phyloP scores from a whole-genome alignment of 2,329 filamentous ascomycete genomes.

The Colletotrichum sojae region DNA sequence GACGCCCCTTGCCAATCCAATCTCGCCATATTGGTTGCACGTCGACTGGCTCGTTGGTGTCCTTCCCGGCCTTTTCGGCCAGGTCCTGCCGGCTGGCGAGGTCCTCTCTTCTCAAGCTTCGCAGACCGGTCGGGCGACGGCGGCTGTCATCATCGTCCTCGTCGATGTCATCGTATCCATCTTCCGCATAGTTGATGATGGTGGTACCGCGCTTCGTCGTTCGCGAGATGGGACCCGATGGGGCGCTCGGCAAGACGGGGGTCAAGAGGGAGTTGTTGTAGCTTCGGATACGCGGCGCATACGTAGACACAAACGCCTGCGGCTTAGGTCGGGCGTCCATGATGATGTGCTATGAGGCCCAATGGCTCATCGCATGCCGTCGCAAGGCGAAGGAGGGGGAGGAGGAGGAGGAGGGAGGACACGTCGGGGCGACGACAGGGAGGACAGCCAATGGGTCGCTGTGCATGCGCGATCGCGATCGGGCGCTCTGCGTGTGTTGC shows the following conservation, averaged over 20 bases:
- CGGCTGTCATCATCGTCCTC: constrained; percentile 82
- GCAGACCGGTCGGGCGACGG: constrained; percentile 85
- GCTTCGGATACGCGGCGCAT: constrained; percentile 89
- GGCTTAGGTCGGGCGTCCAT: constrained; percentile 71
- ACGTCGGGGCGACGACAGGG: constrained; percentile 8
- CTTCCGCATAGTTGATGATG: constrained; percentile 97
- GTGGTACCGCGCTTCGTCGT: constrained; percentile 98
- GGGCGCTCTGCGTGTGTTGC: not conserved
- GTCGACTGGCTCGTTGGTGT: constrained; percentile 82
- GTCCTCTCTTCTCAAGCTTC: constrained; percentile 83
- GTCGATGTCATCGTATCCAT: constrained; percentile 87
- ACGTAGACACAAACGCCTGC: constrained; percentile 91
- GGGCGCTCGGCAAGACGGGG: constrained; percentile 81
- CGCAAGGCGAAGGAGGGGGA: constrained; percentile 28
- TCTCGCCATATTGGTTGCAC: constrained; percentile 94
- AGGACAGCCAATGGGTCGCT: not conserved
- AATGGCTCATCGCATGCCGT: constrained; percentile 39
- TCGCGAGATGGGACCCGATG: constrained; percentile 77
- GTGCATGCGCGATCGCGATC: constrained; percentile 22
- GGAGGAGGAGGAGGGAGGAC: not conserved
- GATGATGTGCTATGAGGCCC: constrained; percentile 33
- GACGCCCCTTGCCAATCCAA: constrained; percentile 86
- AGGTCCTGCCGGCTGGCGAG: constrained; percentile 74
- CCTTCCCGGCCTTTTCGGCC: constrained; percentile 85
- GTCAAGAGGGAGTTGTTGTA: constrained; percentile 94